A percentile compares a stretch with the other conserved stretches of the same genome.
Evolutionary conservation across 2,329 filamentous ascomycete genomes (phyloP).

Genomic region (Coniochaeta hoffmannii): DNA sequence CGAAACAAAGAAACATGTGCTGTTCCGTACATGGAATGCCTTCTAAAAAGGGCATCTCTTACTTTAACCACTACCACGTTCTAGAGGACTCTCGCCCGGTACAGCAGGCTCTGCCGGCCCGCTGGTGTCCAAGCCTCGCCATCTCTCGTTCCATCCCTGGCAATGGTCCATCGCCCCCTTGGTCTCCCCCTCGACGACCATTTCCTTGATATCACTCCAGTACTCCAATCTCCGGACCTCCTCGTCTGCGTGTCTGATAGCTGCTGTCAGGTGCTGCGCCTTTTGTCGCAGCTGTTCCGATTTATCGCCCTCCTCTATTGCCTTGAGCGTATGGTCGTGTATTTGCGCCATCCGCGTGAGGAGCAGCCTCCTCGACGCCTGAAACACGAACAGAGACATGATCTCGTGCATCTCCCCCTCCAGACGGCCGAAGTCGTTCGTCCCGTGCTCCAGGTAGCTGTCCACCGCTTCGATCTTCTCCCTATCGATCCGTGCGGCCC

Average conservation of each 20-base stretch:
- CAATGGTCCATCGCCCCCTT: constrained; percentile 33
- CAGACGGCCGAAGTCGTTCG: constrained; percentile 69
- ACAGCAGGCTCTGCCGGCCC: constrained; percentile 27
- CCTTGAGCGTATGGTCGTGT: constrained; percentile 44
- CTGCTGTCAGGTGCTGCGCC: constrained; percentile 63
- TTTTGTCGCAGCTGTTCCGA: constrained; percentile 27
- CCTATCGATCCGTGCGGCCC: constrained; percentile 67
- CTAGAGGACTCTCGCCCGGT: neutral
- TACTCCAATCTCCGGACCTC: constrained; percentile 78
- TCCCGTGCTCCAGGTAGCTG: constrained; percentile 71
- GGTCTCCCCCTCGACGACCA: constrained; percentile 48
- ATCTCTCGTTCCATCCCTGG: constrained; percentile 34
- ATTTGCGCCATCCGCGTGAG: constrained; percentile 62
- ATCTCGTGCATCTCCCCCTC: constrained; percentile 74
- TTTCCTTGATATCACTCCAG: constrained; percentile 75
- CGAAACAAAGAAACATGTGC: no score
- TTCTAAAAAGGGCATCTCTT: no score
- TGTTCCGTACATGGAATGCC: no score
- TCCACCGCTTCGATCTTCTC: constrained; percentile 83
- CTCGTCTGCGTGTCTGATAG: constrained; percentile 68
- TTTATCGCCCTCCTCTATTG: constrained; percentile 19
- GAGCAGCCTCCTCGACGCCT: constrained; percentile 73
- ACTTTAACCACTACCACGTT: neutral
- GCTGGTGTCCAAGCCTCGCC: constrained; percentile 47
- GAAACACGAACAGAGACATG: constrained; percentile 83